Evolutionary conservation across 2,329 filamentous ascomycete species (phyloP), one percentile per base, ranked within the genome.

Genomic region (Penicillium verrucosum): DNA sequence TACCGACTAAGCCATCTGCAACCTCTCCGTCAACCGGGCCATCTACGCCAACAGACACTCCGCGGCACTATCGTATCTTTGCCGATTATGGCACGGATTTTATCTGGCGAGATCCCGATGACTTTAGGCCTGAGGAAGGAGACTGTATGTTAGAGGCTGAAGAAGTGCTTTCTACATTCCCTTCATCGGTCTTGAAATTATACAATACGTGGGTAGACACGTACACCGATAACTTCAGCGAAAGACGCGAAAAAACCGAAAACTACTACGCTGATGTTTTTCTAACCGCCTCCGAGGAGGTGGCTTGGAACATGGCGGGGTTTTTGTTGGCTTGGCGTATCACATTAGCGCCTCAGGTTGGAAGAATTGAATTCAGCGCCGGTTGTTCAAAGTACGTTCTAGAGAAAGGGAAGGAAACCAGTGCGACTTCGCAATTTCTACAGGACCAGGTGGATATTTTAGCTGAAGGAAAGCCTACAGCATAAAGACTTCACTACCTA

Each of bases 281-380:
- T 30, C 12, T 25, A 1, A 59, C 54, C 16, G 43, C 32, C 4
- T 38, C 43, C 16, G 61, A 63, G 25, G 56, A 64, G 12, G 62
- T 65, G 14, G 54, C 59, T 9, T 64, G 62, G 61, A 60, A 60
- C 36, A 54, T 67, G 30, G 53, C 64, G 29, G 62, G 64, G n/a
- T 64, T 53, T 52, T 34, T 66, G 21, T 45, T 66, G 41, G 64
- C 62, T 7, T 67, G 64, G 64, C 58, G 60, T 16, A 60, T 66
- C 48, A 42, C 51, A 14, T 51, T 66, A 46, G 58, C 57, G n/a
- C 49, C 59, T 23, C n/a, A 54, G 5, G 30, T 54, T 51, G 54
- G 48, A 11, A 46, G 48, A 3, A 48, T 60, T 12, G 51, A 58
- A 14, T 60, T 41, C 14, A 37, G 16, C 1, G 29, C 50, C 12